Evolutionary conservation across 805 yeast genomes (phyloP).

Genomic region (Kluyveromyces lactis): DNA sequence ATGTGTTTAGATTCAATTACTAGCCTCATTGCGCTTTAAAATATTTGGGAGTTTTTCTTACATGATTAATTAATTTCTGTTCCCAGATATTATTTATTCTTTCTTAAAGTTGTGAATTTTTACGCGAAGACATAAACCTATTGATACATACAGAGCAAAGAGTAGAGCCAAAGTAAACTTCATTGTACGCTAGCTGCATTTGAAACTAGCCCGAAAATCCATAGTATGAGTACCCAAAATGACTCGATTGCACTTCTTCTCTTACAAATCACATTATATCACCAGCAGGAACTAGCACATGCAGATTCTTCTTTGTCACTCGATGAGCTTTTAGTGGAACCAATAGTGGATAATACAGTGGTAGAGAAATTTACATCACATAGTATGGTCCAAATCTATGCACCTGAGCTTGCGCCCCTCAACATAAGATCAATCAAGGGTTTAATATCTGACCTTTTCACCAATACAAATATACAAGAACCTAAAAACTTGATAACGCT

Average conservation of each 20-base stretch:
- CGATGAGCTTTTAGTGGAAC: slow-evolving; percentile 15
- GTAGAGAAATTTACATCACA: slow-evolving; percentile 17
- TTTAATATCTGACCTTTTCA: slow-evolving; percentile 17
- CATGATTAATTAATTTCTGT: too few relatives aligned
- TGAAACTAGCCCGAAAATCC: not conserved
- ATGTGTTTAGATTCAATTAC: too few relatives aligned
- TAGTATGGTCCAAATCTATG: slow-evolving; percentile 16
- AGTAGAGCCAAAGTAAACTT: too few relatives aligned
- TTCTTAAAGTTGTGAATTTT: too few relatives aligned
- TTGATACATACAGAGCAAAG: too few relatives aligned
- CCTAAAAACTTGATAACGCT: slow-evolving; percentile 17
- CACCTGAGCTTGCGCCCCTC: slow-evolving; percentile 17
- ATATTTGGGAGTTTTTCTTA: too few relatives aligned
- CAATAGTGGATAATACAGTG: slow-evolving; percentile 19
- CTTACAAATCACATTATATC: slow-evolving; percentile 20
- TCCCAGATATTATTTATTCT: too few relatives aligned
- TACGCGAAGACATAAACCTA: too few relatives aligned
- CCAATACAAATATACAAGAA: slow-evolving; percentile 11
- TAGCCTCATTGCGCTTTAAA: too few relatives aligned
- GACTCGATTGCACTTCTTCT: slow-evolving; percentile 14
- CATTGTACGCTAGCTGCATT: too few relatives aligned
- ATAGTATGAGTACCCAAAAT: not conserved
- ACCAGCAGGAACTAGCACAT: slow-evolving; percentile 22
- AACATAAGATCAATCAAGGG: slow-evolving; percentile 17
- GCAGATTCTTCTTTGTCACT: slow-evolving; percentile 12